Percentiles rank a stretch among this genome's conserved stretches.
phyloP scores from a whole-genome alignment of 208 protist genomes.

The Leishmania martiniquensis region DNA sequence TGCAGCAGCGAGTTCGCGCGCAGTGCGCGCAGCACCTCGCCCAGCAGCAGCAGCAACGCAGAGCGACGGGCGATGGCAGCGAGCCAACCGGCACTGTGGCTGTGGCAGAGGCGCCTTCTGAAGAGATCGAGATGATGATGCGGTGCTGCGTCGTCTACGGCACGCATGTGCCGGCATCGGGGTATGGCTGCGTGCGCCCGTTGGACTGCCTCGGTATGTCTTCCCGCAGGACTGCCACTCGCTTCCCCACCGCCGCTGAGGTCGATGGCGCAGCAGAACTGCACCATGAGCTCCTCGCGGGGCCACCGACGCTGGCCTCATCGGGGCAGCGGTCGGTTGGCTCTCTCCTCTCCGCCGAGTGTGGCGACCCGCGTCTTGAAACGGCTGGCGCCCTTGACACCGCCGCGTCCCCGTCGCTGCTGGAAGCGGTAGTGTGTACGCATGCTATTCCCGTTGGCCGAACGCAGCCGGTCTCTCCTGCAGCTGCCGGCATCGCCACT shows the following conservation, averaged over 20 bases:
- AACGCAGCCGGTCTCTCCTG: neutral
- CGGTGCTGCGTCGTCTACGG: conserved; percentile 24
- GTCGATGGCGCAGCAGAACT: neutral
- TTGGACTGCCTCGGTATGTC: neutral
- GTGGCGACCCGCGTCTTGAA: neutral
- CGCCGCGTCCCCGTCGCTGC: neutral
- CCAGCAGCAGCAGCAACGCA: neutral
- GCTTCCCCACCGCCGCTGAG: neutral
- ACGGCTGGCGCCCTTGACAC: neutral
- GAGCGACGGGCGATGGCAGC: neutral
- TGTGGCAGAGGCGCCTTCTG: neutral
- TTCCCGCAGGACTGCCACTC: neutral
- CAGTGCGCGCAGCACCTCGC: conserved; percentile 10
- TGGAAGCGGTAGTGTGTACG: conserved; percentile 7
- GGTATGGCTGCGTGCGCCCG: conserved; percentile 14
- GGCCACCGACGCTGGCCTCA: neutral
- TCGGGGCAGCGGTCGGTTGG: neutral
- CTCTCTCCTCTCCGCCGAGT: neutral
- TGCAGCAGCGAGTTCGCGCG: conserved; percentile 20
- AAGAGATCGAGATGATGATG: conserved; percentile 19
- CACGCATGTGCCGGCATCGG: conserved; percentile 17
- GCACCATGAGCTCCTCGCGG: neutral
- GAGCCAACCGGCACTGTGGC: neutral
- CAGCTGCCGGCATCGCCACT: neutral
- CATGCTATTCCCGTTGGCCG: conserved; percentile 14